Evolutionary conservation across 2,329 filamentous ascomycete species (phyloP).

Genomic region (Aspergillus fischeri): DNA sequence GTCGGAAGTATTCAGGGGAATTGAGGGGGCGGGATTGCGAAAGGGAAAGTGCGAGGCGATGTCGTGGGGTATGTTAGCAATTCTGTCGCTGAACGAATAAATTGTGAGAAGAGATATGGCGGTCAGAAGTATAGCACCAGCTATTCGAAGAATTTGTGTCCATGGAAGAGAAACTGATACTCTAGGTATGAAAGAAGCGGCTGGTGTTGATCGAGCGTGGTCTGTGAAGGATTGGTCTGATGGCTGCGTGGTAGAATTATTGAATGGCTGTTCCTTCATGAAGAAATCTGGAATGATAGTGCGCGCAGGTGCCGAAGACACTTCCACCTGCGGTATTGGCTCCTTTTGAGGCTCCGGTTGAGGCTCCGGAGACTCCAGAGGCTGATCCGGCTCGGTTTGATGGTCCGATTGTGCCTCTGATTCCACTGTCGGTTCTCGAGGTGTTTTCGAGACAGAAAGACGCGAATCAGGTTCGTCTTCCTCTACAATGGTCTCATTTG

Average conservation of each 20-base stretch:
- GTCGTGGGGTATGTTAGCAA: constrained; percentile 10
- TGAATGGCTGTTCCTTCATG: constrained; percentile 5
- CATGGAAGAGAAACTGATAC: not conserved
- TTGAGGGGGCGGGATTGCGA: constrained; percentile 2
- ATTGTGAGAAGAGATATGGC: constrained; percentile 9
- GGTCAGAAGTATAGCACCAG: constrained; percentile 10
- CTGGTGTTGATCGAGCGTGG: not conserved
- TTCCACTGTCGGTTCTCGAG: not conserved
- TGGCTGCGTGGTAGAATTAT: not conserved
- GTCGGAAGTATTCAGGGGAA: constrained; percentile 22
- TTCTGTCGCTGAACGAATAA: constrained; percentile 9
- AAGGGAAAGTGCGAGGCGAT: constrained; percentile 15
- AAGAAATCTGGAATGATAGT: constrained; percentile 22
- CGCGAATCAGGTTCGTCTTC: constrained; percentile 21
- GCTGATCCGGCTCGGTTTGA: not conserved
- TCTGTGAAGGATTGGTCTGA: constrained; percentile 1
- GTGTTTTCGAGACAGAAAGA: constrained; percentile 3
- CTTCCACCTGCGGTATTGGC: not conserved
- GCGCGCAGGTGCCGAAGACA: constrained; percentile 17
- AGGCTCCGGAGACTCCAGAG: not conserved
- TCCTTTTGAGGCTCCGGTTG: constrained; percentile 1
- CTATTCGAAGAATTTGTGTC: not conserved
- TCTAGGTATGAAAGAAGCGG: not conserved
- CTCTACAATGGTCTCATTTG: constrained; percentile 26
- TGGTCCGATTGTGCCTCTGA: constrained; percentile 1